phyloP scores from a whole-genome alignment of 768 basidiomycete species.

The Clitopilus hobsonii region DNA sequence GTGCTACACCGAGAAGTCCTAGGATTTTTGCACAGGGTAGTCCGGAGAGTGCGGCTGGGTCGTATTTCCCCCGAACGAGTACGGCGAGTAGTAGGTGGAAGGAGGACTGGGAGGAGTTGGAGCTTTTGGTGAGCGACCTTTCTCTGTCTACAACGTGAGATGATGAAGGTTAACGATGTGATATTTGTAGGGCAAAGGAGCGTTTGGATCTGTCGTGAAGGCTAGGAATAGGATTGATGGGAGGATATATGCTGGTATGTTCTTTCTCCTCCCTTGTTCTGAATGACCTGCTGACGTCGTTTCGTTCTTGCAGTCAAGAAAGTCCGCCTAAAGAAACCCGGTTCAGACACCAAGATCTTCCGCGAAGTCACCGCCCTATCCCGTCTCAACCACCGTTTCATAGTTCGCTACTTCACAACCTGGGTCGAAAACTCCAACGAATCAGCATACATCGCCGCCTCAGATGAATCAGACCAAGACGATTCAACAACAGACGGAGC shows the following conservation, averaged over 20 bases:
- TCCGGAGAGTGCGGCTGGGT: constrained; percentile 56
- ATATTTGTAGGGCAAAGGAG: constrained; percentile 69
- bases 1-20: constrained; percentile 45
- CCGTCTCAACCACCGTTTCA: constrained; percentile 80
- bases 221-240: constrained; percentile 85
- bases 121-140: constrained; percentile 66
- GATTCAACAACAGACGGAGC: constrained; percentile 34
- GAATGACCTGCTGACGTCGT: constrained; percentile 1
- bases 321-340: constrained; percentile 70
- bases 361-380: constrained; percentile 90
- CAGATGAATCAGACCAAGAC: constrained; percentile 47
- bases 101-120: constrained; percentile 92
- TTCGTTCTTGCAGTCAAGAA: constrained; percentile 65
- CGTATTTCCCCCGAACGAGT: constrained; percentile 48
- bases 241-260: constrained; percentile 74
- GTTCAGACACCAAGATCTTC: constrained; percentile 84
- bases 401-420: constrained; percentile 89
- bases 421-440: constrained; percentile 66
- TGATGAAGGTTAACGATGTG: neutral
- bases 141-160: too few relatives aligned
- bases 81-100: constrained; percentile 73
- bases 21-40: constrained; percentile 45
- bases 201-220: constrained; percentile 93
- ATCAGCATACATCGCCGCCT: constrained; percentile 42
- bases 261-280: neutral